phyloP scores from a whole-genome alignment of 192 early-diverging fungal genomes.

The Linnemannia zychae region DNA sequence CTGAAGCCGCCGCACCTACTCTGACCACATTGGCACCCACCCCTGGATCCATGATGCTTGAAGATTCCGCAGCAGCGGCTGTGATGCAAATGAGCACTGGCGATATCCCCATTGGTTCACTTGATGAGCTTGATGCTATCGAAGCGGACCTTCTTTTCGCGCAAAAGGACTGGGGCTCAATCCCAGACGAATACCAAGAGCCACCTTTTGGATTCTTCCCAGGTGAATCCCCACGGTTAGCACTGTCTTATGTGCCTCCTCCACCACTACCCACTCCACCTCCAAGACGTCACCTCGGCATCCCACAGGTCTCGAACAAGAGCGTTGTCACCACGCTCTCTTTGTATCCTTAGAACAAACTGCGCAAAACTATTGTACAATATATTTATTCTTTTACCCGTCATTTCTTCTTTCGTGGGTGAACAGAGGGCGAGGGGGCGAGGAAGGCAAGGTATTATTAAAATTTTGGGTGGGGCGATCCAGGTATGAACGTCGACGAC shows the following conservation, averaged over 20 bases:
- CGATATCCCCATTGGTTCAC: constrained; percentile 35
- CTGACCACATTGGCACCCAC: constrained; percentile 3
- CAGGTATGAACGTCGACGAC: neutral
- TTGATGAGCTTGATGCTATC: constrained; percentile 41
- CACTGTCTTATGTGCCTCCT: constrained; percentile 44
- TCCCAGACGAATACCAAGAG: constrained; percentile 55
- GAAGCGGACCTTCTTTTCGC: constrained; percentile 46
- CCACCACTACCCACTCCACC: constrained; percentile 52
- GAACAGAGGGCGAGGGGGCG: too few species aligned
- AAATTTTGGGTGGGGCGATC: neutral
- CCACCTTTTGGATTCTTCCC: constrained; percentile 58
- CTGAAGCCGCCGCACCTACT: constrained; percentile 18
- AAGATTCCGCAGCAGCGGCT: neutral
- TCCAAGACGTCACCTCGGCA: constrained; percentile 39
- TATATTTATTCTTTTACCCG: neutral
- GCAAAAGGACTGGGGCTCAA: constrained; percentile 51
- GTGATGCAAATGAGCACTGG: constrained; percentile 13
- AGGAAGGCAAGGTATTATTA: neutral
- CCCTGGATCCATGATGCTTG: neutral
- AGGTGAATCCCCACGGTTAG: constrained; percentile 55
- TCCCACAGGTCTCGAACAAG: constrained; percentile 58
- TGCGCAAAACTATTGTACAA: neutral
- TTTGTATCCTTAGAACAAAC: constrained; percentile 36
- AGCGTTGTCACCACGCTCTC: constrained; percentile 59
- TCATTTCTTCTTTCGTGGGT: too few species aligned